A percentile compares a stretch with the other conserved stretches of the same genome.
Conservation (phyloP, 768 basidiomycete genomes). For the Mycena vulgaris region DNA sequence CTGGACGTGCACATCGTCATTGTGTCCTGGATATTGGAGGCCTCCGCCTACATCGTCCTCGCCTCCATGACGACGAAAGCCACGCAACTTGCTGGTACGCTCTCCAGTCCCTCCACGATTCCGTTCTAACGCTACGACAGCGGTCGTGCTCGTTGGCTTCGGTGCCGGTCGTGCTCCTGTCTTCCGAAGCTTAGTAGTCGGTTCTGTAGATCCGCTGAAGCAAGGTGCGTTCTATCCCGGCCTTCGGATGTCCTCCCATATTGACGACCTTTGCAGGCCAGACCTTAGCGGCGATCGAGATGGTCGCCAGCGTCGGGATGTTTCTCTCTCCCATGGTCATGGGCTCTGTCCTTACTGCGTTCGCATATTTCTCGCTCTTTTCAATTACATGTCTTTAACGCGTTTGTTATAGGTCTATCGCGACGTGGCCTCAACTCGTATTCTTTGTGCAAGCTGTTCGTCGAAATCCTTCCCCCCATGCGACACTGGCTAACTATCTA, state of each 20-base stretch:
- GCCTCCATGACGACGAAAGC: conserved; percentile 10
- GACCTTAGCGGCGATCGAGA: conserved; percentile 31
- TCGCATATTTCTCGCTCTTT: background rate
- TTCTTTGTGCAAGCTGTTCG: conserved; percentile 32
- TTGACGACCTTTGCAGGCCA: conserved; percentile 8
- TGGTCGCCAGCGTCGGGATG: conserved; percentile 28
- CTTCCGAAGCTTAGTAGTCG: conserved; percentile 27
- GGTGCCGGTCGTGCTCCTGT: conserved; percentile 27
- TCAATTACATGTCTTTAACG: background rate
- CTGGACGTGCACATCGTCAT: conserved; percentile 25
- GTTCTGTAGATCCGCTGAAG: conserved; percentile 20
- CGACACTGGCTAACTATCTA: too few relatives aligned
- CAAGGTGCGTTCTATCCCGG: conserved; percentile 2
- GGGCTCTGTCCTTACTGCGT: conserved; percentile 29
- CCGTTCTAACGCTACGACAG: background rate
- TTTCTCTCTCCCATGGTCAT: conserved; percentile 26
- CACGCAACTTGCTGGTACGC: conserved; percentile 16
- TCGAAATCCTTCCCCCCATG: background rate
- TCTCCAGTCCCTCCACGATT: background rate
- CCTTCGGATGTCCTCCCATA: too few relatives aligned
- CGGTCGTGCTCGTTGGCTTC: conserved; percentile 23
- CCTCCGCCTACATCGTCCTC: conserved; percentile 12
- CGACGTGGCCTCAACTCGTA: conserved; percentile 28
- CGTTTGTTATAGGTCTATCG: conserved; percentile 1
- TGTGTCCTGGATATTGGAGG: conserved; percentile 14